phyloP scores from a whole-genome alignment of 352 stramenopile genomes.

The Phytopythium boreale region DNA sequence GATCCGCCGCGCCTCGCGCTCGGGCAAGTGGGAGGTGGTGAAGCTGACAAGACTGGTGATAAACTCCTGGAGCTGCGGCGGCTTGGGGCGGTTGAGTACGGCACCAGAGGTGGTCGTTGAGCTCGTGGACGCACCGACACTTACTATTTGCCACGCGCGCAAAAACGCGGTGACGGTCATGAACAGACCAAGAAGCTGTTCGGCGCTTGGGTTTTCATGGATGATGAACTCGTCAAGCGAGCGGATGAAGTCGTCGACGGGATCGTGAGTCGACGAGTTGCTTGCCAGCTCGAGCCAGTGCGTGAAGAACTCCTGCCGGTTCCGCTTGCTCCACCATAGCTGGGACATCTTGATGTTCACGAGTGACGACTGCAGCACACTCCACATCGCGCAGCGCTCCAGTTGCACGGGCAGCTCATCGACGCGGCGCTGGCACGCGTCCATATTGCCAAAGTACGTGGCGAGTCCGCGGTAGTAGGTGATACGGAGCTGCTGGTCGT shows the following conservation, averaged over 20 bases:
- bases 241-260: slow-evolving; percentile 76
- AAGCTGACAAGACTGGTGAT: slow-evolving; percentile 61
- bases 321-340: slow-evolving; percentile 78
- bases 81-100: slow-evolving; percentile 39
- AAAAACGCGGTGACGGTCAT: slow-evolving; percentile 82
- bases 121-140: slow-evolving; percentile 23
- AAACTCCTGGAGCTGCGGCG: slow-evolving; percentile 74
- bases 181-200: slow-evolving; percentile 65
- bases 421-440: slow-evolving; percentile 66
- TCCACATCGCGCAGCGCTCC: slow-evolving; percentile 69
- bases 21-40: slow-evolving; percentile 41
- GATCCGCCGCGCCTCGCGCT: slow-evolving; percentile 48
- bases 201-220: slow-evolving; percentile 53
- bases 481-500: slow-evolving; percentile 53
- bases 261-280: slow-evolving; percentile 67
- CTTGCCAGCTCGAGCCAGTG: slow-evolving; percentile 72
- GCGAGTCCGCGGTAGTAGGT: slow-evolving; percentile 79
- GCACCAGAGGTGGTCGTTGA: slow-evolving; percentile 17
- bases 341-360: slow-evolving; percentile 89
- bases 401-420: slow-evolving; percentile 80
- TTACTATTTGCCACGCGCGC: slow-evolving; percentile 59
- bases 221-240: slow-evolving; percentile 75
- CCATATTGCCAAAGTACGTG: slow-evolving; percentile 68
- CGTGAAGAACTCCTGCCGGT: slow-evolving; percentile 76
- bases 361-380: slow-evolving; percentile 54